Base-by-base conservation (phyloP, 495 filamentous ascomycete genomes). In the Hypoxylon fuscum region DNA sequence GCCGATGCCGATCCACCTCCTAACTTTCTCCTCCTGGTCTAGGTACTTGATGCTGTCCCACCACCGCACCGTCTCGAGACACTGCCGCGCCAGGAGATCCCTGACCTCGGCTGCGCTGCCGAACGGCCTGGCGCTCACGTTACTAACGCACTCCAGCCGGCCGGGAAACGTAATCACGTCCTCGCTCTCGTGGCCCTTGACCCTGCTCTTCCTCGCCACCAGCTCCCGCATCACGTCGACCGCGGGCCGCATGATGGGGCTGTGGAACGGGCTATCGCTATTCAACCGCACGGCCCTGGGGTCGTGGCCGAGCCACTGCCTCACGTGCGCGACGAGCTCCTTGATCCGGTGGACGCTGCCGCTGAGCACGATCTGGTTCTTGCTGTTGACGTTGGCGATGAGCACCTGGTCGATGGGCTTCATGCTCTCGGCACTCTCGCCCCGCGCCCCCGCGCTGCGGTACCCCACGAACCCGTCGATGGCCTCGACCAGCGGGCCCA, bases 361-460 rank as follows among this genome's bases (percentile, higher is more conserved):
- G 62, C 89, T 93, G 29, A 98, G 79, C 51, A 98, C 95, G 67
- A 98, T 96, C 72, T 98, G 95, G 67, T 96, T 96, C 74, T 91
- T 95, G 63, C 86, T 88, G 75, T 98, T 98, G 75, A 97, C 87
- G 68, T 98, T 98, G 23, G 92, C 95, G 58, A 98, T 92, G 48
- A 88, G 80, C 51, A 98, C 92, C 72, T 96, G 90, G 66, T 95
- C 83, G 51, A 94, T 91, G 3, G 90, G 81, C 34, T 90, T 87
- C 44, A 83, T 75, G 34, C 89, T 84, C 49, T 85, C 77, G 17
- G 76, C 78, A 47, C 84, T 87, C 72, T 95, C 90, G 34, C 81
- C 83, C 63, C 88, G 89, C 29, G 81, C 77, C 10, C 88, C 87
- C 7, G 83, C 76, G 48, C 81, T 83, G 21, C 82, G 77, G 66